Conservation (phyloP, 2,329 filamentous ascomycete genomes). For the Aspergillus sp. region DNA sequence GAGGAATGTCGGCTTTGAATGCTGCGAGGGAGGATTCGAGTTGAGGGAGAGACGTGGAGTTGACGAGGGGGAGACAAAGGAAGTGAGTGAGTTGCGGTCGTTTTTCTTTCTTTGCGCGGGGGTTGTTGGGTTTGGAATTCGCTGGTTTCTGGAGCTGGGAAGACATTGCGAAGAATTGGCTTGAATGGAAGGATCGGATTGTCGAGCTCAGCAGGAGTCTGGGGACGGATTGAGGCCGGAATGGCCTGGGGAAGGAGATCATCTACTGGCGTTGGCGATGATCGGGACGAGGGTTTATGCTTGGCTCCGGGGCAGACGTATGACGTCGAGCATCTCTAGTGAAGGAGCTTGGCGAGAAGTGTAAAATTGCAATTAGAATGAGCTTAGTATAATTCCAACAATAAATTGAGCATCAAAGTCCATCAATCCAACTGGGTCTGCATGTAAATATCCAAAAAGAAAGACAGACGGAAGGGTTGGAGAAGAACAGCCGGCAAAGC, state of each 20-base stretch:
- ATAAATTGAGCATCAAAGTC: not conserved
- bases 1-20: constrained; percentile 60
- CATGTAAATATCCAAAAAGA: not conserved
- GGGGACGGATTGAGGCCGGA: not conserved
- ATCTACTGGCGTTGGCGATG: not conserved
- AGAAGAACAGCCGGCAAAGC: not conserved
- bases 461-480: not conserved
- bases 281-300: not conserved
- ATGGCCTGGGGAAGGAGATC: not conserved
- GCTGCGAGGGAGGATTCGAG: constrained; percentile 61
- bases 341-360: not conserved
- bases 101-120: constrained; percentile 20
- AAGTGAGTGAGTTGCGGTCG: constrained; percentile 46
- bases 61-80: constrained; percentile 61
- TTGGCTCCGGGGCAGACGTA: not conserved
- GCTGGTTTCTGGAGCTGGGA: constrained; percentile 1
- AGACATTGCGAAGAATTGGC: not conserved
- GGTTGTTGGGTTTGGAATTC: not conserved
- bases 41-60: constrained; percentile 59
- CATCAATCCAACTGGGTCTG: not conserved
- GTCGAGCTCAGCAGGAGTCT: not conserved
- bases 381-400: not conserved
- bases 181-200: not conserved
- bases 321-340: not conserved
- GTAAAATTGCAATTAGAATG: not conserved